A percentile compares a stretch with the other conserved stretches of the same genome.
Conservation (phyloP, 1,284 basidiomycete species). For the Boletellus deceptivus region DNA sequence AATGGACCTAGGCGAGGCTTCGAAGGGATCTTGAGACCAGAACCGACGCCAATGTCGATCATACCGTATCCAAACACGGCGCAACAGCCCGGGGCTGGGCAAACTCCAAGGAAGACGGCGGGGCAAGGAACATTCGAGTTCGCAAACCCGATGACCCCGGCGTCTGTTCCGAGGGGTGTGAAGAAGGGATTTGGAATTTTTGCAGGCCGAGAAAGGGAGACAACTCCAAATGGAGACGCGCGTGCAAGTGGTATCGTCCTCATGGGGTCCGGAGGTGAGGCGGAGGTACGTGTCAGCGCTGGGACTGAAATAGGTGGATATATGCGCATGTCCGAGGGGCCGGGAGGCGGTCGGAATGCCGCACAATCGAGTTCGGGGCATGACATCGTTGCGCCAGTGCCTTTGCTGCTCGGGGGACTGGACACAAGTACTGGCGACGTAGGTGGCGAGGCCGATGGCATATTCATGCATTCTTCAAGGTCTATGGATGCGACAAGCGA, state of each 20-base stretch:
- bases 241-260: not conserved
- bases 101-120: constrained; percentile 22
- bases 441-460: not conserved
- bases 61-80: constrained; percentile 17
- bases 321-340: constrained; percentile 24
- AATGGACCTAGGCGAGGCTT: constrained; percentile 16
- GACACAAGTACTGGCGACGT: not conserved
- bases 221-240: not conserved
- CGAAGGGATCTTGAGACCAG: constrained; percentile 24
- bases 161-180: constrained; percentile 13
- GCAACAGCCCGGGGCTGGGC: constrained; percentile 3
- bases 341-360: constrained; percentile 1
- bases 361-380: constrained; percentile 7
- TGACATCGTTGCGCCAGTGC: constrained; percentile 15
- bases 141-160: constrained; percentile 19
- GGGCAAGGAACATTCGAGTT: constrained; percentile 10
- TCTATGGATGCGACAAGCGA: constrained; percentile 9
- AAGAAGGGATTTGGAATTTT: constrained; percentile 12
- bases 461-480: constrained; percentile 9
- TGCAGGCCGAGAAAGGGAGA: constrained; percentile 5
- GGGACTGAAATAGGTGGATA: constrained; percentile 17
- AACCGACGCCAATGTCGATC: constrained; percentile 25
- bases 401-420: constrained; percentile 7
- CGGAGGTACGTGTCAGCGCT: not conserved
- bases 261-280: constrained; percentile 6